Evolutionary conservation across 179 eudicot species (phyloP), one percentile per base, ranked within the genome.

Genomic region (Spinacia oleracea): DNA sequence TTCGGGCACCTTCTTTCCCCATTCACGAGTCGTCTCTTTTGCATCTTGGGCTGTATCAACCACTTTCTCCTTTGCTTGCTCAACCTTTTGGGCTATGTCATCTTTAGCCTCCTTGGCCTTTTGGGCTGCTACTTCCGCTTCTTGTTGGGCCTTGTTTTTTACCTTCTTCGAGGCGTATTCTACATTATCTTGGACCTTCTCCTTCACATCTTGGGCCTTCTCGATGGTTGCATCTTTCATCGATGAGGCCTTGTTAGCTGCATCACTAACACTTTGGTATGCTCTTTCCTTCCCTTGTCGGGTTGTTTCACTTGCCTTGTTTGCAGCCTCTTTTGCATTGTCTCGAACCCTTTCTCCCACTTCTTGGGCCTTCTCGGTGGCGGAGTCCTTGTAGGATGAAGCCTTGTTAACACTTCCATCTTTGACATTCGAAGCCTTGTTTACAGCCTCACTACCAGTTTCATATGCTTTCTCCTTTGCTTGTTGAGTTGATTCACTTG

Each of bases 1-100:
- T 67, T 81, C 83, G n/a, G 50, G 51, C 1, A 68, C 51, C 18
- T 29, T 27, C 50, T 40, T 53, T 18, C 65, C 77, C 77, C 31
- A 46, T 9, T 74, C 31, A 9, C 14, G 20, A 1, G 68, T 59
- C 12, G 43, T 34, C 4, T 66, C 70, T 46, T 66, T 38, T 0
- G 70, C 66, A 10, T 60, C 18, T 60, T 60, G 34, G 15, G 12
- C 31, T 10, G 20, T 59, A 5, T 23, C 15, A 1, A 15, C 4
- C 64, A 59, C 29, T 59, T 15, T 25, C 31, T 60, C 66, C 32
- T 58, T 58, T 9, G 31, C 27, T 10, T 58, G 29, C 12, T 6
- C 27, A 58, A 23, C 63, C 63, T 58, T 58, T 58, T 58, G 32
- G 15, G 63, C 63, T 51, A 27, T 5, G 32, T 29, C 42, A n/a